phyloP scores from a whole-genome alignment of 345 rosid genomes.

The Toxicodendron radicans region DNA sequence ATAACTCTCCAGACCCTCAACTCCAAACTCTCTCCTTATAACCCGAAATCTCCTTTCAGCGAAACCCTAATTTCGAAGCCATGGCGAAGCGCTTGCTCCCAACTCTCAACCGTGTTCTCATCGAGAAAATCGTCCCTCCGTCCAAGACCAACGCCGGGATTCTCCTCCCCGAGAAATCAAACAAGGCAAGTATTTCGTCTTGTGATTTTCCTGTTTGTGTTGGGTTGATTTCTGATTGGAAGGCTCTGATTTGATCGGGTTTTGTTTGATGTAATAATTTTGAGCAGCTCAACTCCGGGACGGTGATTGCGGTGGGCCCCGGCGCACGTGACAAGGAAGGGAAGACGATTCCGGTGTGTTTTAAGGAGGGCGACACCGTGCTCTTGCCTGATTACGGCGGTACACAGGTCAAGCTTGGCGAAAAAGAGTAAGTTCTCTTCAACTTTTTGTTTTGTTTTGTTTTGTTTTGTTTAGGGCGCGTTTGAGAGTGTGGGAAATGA shows the following conservation, averaged over 20 bases:
- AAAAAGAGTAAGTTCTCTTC: constrained; percentile 55
- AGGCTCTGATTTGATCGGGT: constrained; percentile 15
- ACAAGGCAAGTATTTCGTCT: constrained; percentile 39
- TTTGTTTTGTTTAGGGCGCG: neutral
- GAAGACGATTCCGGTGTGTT: constrained; percentile 53
- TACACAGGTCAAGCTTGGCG: constrained; percentile 73
- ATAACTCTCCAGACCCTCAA: constrained; percentile 11
- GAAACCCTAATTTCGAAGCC: neutral
- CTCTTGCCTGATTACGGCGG: constrained; percentile 88
- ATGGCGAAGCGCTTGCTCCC: constrained; percentile 90
- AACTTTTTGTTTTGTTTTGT: neutral
- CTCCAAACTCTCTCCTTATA: neutral
- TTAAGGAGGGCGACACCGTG: constrained; percentile 88
- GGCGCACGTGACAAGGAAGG: constrained; percentile 65
- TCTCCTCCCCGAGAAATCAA: constrained; percentile 73
- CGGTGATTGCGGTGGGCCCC: constrained; percentile 74
- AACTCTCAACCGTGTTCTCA: constrained; percentile 62
- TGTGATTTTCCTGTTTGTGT: too few species aligned
- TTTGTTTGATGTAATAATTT: neutral
- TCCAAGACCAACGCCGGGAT: constrained; percentile 77
- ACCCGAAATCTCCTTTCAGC: neutral
- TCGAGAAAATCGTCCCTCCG: constrained; percentile 79
- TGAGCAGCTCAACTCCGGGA: constrained; percentile 76
- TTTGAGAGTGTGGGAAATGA: neutral
- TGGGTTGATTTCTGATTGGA: neutral